Evolutionary conservation across 495 filamentous ascomycete species (phyloP), one percentile per base, ranked within the genome.

Genomic region (Apiosordaria backusii): DNA sequence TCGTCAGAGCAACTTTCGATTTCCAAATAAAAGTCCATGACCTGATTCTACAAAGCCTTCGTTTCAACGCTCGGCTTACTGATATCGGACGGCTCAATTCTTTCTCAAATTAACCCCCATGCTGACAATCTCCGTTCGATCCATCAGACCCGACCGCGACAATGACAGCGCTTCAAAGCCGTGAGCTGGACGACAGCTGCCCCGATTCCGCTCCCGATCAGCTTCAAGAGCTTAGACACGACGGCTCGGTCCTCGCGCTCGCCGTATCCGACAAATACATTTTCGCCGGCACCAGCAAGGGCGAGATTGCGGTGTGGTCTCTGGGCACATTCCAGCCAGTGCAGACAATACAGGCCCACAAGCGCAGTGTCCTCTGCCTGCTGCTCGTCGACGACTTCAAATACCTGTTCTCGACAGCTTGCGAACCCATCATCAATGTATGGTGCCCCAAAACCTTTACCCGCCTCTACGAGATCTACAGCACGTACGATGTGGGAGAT

Each of bases 401-500:
- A 52, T 80, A 95, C 18, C 87, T 99, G 18, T 95, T 99, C 75
- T 98, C 96, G 35, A 93, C 89, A 72, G 96, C 92, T 19, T 93
- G 92, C 50, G 96, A 99, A 74, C 92, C 94, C 4, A 90, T 97
- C 66, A 87, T 98, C 63, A 96, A 95, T 76, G 92, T 95, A 62
- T 83, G 86, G 78, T 79, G 78, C 71, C 77, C 82, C 50, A 76
- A 70, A 35, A 75, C 76, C 57, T 75, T 84, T 67, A 74, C 68
- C 23, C 77, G 70, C n/a, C 79, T 94, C 0, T 97, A 93, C 78
- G 90, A 93, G 35, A 92, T 99, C 65, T 96, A 97, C 77, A 95
- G 92, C 29, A 90, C 89, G 45, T 93, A 93, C 76, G 96, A 98
- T 72, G 92, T 97, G 27, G 95, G 95, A 58, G 95, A 99, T 76